Percentiles rank a stretch among this genome's conserved stretches.
Evolutionary conservation across 257 asterid genomes (phyloP).

Genomic region (Solanum etuberosum): DNA sequence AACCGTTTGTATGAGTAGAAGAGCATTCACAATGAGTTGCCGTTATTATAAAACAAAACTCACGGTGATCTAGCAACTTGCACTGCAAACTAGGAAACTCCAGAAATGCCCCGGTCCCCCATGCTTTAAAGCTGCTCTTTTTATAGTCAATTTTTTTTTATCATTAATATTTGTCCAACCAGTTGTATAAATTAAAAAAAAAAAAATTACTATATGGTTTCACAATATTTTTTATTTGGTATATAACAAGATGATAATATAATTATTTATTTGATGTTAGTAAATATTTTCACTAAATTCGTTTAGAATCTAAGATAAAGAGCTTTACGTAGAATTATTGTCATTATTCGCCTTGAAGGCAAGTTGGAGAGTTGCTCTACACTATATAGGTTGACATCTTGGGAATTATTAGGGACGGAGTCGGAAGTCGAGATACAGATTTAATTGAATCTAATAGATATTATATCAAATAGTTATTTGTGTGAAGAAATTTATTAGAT

Average conservation of each 20-base stretch:
- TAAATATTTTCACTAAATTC: no score
- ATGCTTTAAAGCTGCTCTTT: background rate
- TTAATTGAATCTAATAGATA: no score
- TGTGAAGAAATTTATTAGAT: no score
- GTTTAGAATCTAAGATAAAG: no score
- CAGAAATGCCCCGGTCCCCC: background rate
- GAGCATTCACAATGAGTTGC: background rate
- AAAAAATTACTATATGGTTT: no score
- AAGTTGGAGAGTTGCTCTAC: background rate
- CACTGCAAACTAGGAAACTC: background rate
- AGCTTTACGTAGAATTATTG: background rate
- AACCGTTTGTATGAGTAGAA: background rate
- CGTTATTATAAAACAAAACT: background rate
- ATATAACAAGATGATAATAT: background rate
- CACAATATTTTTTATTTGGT: background rate
- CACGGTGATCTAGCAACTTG: background rate
- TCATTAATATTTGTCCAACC: background rate
- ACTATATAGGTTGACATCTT: background rate
- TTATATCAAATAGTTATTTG: no score
- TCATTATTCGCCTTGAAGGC: background rate
- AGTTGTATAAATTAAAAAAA: background rate
- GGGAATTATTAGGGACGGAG: no score
- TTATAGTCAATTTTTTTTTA: background rate
- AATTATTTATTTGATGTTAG: no score
- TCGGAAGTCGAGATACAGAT: fast-evolving